A percentile compares a stretch with the other conserved stretches of the same genome.
phyloP scores from a whole-genome alignment of 768 basidiomycete species.

The Leccinum olivaceopallidum region DNA sequence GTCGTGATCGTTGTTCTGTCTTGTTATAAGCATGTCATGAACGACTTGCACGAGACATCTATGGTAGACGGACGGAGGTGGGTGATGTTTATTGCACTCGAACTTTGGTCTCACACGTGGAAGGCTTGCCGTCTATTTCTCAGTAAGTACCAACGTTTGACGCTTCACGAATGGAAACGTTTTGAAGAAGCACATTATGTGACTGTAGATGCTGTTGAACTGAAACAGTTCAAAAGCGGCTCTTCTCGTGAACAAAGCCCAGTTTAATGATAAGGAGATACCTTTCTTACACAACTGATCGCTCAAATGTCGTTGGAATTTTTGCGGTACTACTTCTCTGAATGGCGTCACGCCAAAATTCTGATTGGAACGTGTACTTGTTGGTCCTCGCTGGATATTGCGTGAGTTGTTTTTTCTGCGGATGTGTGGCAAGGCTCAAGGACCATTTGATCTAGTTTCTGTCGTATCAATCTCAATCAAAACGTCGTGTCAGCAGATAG shows the following conservation, averaged over 20 bases:
- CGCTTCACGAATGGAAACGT: conserved; percentile 66
- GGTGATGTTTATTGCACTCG: conserved; percentile 18
- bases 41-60: conserved; percentile 53
- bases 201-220: conserved; percentile 29
- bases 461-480: conserved; percentile 76
- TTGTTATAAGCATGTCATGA: conserved; percentile 63
- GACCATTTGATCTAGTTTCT: conserved; percentile 46
- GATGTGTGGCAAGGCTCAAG: not conserved
- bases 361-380: conserved; percentile 65
- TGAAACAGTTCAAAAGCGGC: conserved; percentile 33
- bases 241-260: conserved; percentile 41
- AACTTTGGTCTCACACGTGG: not conserved
- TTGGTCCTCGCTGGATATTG: conserved; percentile 79
- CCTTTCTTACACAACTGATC: not conserved
- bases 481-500: conserved; percentile 73
- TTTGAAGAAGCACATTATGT: conserved; percentile 42
- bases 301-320: conserved; percentile 46
- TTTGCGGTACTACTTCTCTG: conserved; percentile 66
- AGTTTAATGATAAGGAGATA: conserved; percentile 43
- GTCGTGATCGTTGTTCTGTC: conserved; percentile 63
- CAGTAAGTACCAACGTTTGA: conserved; percentile 61
- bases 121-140: not conserved
- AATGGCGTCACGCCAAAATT: conserved; percentile 68
- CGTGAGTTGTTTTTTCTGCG: conserved; percentile 35
- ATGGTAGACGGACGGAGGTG: conserved; percentile 74